Conservation (phyloP, 1,139 yeast genomes). For the Meyerozyma sp. region DNA sequence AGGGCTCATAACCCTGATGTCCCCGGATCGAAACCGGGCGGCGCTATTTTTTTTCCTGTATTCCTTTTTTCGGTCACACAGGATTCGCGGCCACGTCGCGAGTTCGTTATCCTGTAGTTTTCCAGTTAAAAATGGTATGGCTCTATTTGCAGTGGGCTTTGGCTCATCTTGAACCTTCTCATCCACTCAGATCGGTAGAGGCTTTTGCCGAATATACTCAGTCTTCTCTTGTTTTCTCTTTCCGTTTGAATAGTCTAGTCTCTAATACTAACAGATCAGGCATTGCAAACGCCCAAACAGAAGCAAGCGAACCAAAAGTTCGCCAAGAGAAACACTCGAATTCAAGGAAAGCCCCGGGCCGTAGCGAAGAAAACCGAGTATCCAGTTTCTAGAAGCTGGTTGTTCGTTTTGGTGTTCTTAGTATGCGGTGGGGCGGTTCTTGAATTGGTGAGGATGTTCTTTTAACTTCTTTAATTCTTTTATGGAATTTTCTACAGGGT, state of each 20-base stretch:
- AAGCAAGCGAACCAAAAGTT: constrained; percentile 79
- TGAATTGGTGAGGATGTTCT: constrained; percentile 54
- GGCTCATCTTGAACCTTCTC: not conserved
- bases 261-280: constrained; percentile 18
- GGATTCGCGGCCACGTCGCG: not conserved
- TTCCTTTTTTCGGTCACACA: not conserved
- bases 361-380: constrained; percentile 27
- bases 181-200: not conserved
- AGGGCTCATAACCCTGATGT: constrained; percentile 99
- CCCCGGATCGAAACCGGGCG: constrained; percentile 99
- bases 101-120: not conserved
- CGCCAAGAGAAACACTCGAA: constrained; percentile 64
- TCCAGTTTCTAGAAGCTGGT: constrained; percentile 57
- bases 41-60: constrained; percentile 52
- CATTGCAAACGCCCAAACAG: constrained; percentile 74
- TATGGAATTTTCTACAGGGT: not conserved
- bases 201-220: constrained; percentile 1
- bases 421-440: constrained; percentile 80
- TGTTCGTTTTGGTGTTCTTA: constrained; percentile 58
- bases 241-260: constrained; percentile 1
- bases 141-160: constrained; percentile 1
- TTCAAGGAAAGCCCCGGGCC: constrained; percentile 60
- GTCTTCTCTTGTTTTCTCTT: not conserved
- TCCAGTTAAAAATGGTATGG: constrained; percentile 1
- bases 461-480: constrained; percentile 17